A percentile compares a stretch with the other conserved stretches of the same genome.
phyloP scores from a whole-genome alignment of 768 basidiomycete genomes.

The Suillus clintonianus region DNA sequence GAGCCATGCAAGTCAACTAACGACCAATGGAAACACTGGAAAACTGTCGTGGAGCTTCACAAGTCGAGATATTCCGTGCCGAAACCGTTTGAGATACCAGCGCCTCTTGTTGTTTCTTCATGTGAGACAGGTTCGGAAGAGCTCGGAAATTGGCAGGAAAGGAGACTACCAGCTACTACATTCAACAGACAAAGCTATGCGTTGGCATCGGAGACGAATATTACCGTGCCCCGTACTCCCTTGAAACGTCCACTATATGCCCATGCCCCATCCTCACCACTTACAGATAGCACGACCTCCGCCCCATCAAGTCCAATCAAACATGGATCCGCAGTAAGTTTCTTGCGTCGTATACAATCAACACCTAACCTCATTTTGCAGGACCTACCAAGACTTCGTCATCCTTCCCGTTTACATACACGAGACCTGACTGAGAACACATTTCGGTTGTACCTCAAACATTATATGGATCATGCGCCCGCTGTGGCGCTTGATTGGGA shows the following conservation, averaged over 20 bases:
- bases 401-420: slow-evolving; percentile 69
- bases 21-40: slow-evolving; percentile 63
- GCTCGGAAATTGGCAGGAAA: slow-evolving; percentile 18
- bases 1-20: slow-evolving; percentile 50
- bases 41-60: slow-evolving; percentile 53
- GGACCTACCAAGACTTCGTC: slow-evolving; percentile 54
- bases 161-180: slow-evolving; percentile 10
- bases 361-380: slow-evolving; percentile 1
- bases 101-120: slow-evolving; percentile 11
- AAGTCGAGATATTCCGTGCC: slow-evolving; percentile 48
- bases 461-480: slow-evolving; percentile 69
- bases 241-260: background rate
- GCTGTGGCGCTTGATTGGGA: slow-evolving; percentile 9
- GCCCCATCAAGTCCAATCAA: slow-evolving; percentile 30
- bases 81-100: slow-evolving; percentile 52
- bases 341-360: background rate
- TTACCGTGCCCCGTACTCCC: background rate
- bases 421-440: slow-evolving; percentile 70
- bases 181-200: slow-evolving; percentile 1
- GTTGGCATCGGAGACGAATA: background rate
- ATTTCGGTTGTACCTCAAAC: slow-evolving; percentile 75
- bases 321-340: slow-evolving; percentile 9
- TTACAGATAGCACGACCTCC: slow-evolving; percentile 26
- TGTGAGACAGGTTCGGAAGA: background rate
- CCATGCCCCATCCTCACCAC: slow-evolving; percentile 22